Evolutionary conservation across 2,329 filamentous ascomycete genomes (phyloP).

Genomic region (Sporothrix schenckii): DNA sequence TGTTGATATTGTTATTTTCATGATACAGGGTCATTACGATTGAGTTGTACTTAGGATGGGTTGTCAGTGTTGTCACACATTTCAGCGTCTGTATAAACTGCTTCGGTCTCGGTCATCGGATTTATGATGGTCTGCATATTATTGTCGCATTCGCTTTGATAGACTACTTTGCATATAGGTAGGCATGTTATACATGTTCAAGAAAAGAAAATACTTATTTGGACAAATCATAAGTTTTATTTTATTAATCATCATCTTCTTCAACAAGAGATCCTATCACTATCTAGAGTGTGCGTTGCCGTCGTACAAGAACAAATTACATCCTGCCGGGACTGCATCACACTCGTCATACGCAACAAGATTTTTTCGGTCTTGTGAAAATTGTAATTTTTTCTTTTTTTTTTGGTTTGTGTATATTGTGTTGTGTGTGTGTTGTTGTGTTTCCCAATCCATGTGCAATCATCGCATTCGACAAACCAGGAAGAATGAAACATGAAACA

Average conservation of each 20-base stretch:
- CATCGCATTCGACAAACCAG: slow-evolving; percentile 32
- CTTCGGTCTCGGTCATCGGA: background rate
- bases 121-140: background rate
- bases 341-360: background rate
- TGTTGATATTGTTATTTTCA: background rate
- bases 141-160: background rate
- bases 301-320: background rate
- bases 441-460: slow-evolving; percentile 30
- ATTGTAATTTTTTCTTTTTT: slow-evolving; percentile 26
- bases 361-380: slow-evolving; percentile 4
- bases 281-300: background rate
- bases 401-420: slow-evolving; percentile 21
- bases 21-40: background rate
- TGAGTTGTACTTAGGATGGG: background rate
- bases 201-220: too few relatives aligned
- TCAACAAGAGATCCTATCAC: background rate
- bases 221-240: too few relatives aligned
- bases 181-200: too few relatives aligned
- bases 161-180: background rate
- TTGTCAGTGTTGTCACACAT: background rate
- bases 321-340: background rate
- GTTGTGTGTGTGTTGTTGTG: slow-evolving; percentile 23
- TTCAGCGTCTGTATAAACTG: background rate
- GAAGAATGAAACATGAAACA: slow-evolving; percentile 31
- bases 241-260: background rate